Evolutionary conservation across 208 protist genomes (phyloP).

Genomic region (Crithidia bombi): DNA sequence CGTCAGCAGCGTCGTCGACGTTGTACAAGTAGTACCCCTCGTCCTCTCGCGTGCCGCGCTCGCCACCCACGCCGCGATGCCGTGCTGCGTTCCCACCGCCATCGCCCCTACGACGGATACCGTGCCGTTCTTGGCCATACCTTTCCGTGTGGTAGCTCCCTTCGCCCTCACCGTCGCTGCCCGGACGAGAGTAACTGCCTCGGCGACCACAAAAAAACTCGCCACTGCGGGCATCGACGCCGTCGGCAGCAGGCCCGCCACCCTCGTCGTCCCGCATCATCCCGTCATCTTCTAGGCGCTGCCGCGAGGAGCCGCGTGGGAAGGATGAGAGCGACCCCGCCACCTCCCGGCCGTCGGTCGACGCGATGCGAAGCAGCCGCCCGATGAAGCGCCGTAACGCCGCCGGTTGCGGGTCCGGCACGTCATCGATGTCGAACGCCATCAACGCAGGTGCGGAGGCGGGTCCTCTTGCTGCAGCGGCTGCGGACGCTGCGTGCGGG

Average conservation of each 20-base stretch:
- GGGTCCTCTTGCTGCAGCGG: no score
- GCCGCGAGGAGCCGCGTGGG: slow-evolving; percentile 10
- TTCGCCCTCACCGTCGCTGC: slow-evolving; percentile 13
- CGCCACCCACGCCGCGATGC: background rate
- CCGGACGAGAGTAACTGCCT: background rate
- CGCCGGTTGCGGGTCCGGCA: slow-evolving; percentile 32
- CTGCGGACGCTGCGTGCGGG: slow-evolving; percentile 1
- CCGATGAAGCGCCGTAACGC: slow-evolving; percentile 38
- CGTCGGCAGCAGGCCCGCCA: background rate
- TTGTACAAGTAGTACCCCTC: slow-evolving; percentile 2
- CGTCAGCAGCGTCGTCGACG: background rate
- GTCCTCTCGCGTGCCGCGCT: background rate
- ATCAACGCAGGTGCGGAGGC: background rate
- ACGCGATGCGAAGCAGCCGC: slow-evolving; percentile 36
- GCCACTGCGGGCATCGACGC: background rate
- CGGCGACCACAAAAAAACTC: background rate
- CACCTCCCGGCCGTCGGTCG: slow-evolving; percentile 10
- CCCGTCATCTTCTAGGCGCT: slow-evolving; percentile 7
- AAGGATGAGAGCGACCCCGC: background rate
- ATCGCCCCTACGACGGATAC: background rate
- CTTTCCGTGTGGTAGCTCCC: background rate
- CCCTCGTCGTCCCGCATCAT: slow-evolving; percentile 3
- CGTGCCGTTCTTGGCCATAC: background rate
- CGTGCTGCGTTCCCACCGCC: background rate
- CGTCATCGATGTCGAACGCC: slow-evolving; percentile 25